phyloP scores from a whole-genome alignment of 2,329 filamentous ascomycete genomes.

The Apiospora hydei region DNA sequence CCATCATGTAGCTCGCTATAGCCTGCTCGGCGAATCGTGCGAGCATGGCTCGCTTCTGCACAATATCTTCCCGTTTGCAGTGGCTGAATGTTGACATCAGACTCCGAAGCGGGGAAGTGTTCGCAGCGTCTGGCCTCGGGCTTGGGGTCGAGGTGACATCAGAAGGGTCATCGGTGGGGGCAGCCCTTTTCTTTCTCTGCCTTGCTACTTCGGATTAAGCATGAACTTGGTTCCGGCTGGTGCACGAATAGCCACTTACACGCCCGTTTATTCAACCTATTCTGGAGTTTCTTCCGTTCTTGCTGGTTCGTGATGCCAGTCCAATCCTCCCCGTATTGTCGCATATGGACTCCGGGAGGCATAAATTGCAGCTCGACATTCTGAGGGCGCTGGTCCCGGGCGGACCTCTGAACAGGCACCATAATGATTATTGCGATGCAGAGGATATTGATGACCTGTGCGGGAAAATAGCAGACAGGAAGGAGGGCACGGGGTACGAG shows the following conservation, averaged over 20 bases:
- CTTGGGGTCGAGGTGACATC: background rate
- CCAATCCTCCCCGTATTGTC: constrained; percentile 27
- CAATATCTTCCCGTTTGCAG: background rate
- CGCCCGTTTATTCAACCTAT: constrained; percentile 27
- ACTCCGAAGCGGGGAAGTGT: background rate
- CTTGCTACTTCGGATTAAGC: background rate
- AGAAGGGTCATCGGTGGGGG: background rate
- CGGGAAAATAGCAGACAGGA: background rate
- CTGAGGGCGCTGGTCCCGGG: background rate
- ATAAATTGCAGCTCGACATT: constrained; percentile 9
- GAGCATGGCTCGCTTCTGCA: constrained; percentile 21
- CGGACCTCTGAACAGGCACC: background rate
- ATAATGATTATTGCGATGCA: background rate
- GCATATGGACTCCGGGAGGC: constrained; percentile 21
- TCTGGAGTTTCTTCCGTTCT: constrained; percentile 28
- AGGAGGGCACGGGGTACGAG: background rate
- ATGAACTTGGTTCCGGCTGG: background rate
- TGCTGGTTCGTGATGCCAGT: constrained; percentile 24
- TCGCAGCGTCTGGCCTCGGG: background rate
- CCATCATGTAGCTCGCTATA: constrained; percentile 23
- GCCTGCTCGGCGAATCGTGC: constrained; percentile 22
- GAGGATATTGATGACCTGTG: background rate
- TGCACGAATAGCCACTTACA: background rate
- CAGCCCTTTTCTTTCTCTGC: background rate
- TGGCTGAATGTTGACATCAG: background rate